A percentile compares a stretch with the other conserved stretches of the same genome.
These are phyloP conservation scores for Pichia sp. DNA, from an alignment of 1,139 yeast species.

Conservation along the genomic window DNA sequence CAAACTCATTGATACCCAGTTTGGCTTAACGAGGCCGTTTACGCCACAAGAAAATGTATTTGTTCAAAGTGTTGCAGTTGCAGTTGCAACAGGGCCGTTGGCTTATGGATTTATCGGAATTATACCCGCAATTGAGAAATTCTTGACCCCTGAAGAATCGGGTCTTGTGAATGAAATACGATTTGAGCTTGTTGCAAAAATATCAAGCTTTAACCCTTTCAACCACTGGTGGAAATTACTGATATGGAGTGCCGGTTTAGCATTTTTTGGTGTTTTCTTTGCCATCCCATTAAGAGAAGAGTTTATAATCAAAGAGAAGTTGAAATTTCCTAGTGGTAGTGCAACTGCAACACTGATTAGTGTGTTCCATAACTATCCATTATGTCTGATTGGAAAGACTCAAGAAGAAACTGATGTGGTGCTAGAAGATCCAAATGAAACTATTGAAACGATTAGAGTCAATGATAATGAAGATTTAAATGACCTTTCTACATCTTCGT, in stretches of 20 bases:
- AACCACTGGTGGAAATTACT: slow-evolving; percentile 41
- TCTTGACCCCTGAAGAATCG: slow-evolving; percentile 68
- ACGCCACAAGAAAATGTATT: slow-evolving; percentile 91
- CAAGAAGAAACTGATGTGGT: background rate
- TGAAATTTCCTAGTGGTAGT: slow-evolving; percentile 91
- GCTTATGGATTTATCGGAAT: slow-evolving; percentile 95
- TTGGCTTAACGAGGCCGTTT: slow-evolving; percentile 37
- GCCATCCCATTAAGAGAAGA: slow-evolving; percentile 84
- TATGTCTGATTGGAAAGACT: slow-evolving; percentile 32
- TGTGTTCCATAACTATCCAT: slow-evolving; percentile 67
- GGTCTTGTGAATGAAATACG: slow-evolving; percentile 33
- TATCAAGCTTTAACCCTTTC: slow-evolving; percentile 4
- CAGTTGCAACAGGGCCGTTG: slow-evolving; percentile 95
- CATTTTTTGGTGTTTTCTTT: slow-evolving; percentile 91
- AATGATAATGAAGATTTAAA: background rate
- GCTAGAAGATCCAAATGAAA: background rate
- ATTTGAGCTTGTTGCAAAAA: slow-evolving; percentile 7
- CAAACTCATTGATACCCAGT: slow-evolving; percentile 38
- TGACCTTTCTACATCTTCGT: background rate
- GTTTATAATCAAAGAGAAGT: slow-evolving; percentile 74
- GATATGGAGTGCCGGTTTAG: slow-evolving; percentile 79
- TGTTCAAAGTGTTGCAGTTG: slow-evolving; percentile 88
- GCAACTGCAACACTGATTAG: slow-evolving; percentile 93
- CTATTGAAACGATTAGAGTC: background rate
- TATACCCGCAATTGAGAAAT: slow-evolving; percentile 92